A percentile compares a stretch with the other conserved stretches of the same genome.
These are phyloP conservation scores for Microdochium paspali DNA, from an alignment of 2,329 filamentous ascomycete species.

Conservation along the genomic window DNA sequence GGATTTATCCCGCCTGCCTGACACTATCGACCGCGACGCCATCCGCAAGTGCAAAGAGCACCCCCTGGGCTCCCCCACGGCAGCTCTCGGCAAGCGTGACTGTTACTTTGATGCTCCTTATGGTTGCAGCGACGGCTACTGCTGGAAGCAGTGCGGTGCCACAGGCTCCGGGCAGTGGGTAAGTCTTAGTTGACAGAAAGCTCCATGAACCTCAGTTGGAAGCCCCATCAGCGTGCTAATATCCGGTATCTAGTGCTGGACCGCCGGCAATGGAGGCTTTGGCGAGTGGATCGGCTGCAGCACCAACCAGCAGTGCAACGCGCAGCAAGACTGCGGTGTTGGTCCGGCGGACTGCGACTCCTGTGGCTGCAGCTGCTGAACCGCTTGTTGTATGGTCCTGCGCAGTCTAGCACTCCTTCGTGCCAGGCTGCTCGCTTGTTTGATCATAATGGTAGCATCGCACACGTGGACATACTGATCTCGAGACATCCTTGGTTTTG, in stretches of 20 bases:
- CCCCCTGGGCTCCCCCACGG: background rate
- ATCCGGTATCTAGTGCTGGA: constrained; percentile 1
- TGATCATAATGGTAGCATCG: no score
- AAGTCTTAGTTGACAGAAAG: background rate
- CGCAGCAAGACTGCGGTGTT: background rate
- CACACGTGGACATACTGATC: no score
- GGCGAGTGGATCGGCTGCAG: background rate
- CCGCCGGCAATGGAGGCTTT: background rate
- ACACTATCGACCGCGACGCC: background rate
- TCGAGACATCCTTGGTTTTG: no score
- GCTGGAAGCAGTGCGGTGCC: background rate
- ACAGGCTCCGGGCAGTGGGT: background rate
- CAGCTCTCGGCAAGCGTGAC: background rate
- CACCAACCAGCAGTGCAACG: background rate
- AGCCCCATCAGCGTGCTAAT: background rate
- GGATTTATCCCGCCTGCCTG: background rate
- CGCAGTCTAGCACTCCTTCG: no score
- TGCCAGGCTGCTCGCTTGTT: no score
- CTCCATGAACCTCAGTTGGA: background rate
- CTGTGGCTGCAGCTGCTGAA: background rate
- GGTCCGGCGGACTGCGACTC: background rate
- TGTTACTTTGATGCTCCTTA: background rate
- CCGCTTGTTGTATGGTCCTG: no score
- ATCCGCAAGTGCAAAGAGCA: constrained; percentile 1
- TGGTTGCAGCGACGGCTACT: background rate